A percentile compares a stretch with the other conserved stretches of the same genome.
These are phyloP conservation scores for Ophiosphaerella korrae DNA, from an alignment of 2,329 filamentous ascomycete species.

Conservation along the genomic window DNA sequence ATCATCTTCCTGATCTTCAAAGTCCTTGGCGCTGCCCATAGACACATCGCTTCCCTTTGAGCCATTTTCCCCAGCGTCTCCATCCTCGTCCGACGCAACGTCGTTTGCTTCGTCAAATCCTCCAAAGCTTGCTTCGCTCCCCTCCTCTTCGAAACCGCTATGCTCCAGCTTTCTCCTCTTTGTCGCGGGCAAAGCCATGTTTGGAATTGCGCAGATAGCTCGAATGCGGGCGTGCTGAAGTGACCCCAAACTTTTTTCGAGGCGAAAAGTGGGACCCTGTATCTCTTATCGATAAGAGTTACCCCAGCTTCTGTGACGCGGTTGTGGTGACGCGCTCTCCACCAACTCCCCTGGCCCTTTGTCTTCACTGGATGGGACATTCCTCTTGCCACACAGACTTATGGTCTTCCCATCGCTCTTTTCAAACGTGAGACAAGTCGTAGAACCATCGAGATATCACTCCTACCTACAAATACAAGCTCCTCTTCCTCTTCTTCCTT, in stretches of 20 bases:
- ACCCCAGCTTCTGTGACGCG: slow-evolving; percentile 12
- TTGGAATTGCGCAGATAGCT: slow-evolving; percentile 7
- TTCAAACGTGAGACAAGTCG: background rate
- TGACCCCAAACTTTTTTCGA: slow-evolving; percentile 21
- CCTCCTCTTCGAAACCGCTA: slow-evolving; percentile 32
- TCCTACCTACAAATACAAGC: slow-evolving; percentile 8
- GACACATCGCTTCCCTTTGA: slow-evolving; percentile 11
- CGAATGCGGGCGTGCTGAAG: slow-evolving; percentile 7
- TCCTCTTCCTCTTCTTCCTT: slow-evolving; percentile 5
- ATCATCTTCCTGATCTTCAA: slow-evolving; percentile 11
- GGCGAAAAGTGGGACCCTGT: slow-evolving; percentile 5
- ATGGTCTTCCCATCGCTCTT: background rate
- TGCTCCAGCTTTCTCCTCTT: slow-evolving; percentile 57
- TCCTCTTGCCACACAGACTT: background rate
- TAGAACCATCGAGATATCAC: background rate
- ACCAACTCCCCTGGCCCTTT: background rate
- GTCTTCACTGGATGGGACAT: background rate
- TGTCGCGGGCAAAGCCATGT: slow-evolving; percentile 44
- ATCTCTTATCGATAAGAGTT: slow-evolving; percentile 22
- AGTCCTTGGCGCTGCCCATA: slow-evolving; percentile 16
- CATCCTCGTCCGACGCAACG: slow-evolving; percentile 18
- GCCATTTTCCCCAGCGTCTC: slow-evolving; percentile 19
- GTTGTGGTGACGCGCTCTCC: background rate
- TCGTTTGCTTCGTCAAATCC: slow-evolving; percentile 24
- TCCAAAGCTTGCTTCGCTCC: slow-evolving; percentile 31